Conservation (phyloP, 441 rosid genomes). For the Gossypium gossypioides region DNA sequence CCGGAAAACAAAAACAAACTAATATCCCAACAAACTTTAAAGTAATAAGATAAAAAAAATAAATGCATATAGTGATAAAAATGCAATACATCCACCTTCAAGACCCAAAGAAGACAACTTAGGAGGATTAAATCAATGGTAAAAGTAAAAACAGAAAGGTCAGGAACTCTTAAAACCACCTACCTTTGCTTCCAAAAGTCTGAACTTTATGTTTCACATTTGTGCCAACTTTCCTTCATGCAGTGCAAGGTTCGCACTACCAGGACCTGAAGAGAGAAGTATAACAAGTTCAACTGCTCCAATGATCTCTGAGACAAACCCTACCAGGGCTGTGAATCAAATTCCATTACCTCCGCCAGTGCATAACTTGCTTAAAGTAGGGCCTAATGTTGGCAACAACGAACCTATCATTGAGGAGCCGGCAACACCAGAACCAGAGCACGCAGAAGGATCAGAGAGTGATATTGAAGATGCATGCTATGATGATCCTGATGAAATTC, state of each 20-base stretch:
- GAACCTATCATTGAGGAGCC: conserved; percentile 87
- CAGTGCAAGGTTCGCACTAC: conserved; percentile 92
- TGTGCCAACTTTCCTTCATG: conserved; percentile 23
- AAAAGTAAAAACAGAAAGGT: not conserved
- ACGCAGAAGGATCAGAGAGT: conserved; percentile 32
- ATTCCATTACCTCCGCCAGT: conserved; percentile 38
- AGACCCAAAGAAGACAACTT: conserved; percentile 1
- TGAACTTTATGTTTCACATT: conserved; percentile 8
- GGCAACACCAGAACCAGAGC: conserved; percentile 57
- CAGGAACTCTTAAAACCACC: not conserved
- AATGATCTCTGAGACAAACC: conserved; percentile 24
- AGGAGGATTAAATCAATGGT: not conserved
- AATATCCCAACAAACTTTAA: not conserved
- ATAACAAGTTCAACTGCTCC: conserved; percentile 40
- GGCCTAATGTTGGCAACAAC: conserved; percentile 19
- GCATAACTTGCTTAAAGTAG: conserved; percentile 21
- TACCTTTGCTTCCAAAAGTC: conserved; percentile 3
- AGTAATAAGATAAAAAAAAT: not conserved
- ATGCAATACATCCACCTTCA: conserved; percentile 4
- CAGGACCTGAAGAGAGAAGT: conserved; percentile 72
- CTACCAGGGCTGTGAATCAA: conserved; percentile 27
- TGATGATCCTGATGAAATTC: conserved; percentile 75
- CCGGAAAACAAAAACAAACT: not conserved
- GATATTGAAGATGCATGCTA: conserved; percentile 63
- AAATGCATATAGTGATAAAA: not conserved